Evolutionary conservation across 805 yeast species (phyloP), one percentile per base, ranked within the genome.

Genomic region (Yamadazyma endophytica): DNA sequence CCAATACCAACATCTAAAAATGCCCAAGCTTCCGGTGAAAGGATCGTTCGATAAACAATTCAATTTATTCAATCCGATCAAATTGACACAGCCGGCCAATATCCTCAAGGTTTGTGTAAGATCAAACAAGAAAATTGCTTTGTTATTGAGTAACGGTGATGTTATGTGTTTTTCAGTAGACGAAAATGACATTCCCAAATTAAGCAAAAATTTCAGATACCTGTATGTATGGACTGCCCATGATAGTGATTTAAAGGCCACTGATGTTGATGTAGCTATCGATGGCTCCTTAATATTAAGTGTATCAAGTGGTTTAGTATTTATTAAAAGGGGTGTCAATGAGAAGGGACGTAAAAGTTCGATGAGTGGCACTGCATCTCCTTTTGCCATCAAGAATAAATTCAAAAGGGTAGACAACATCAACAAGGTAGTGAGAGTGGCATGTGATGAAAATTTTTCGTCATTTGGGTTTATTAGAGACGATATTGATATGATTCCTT

Each of bases 211-310:
- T 21, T 50, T 75, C 9, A 77, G 69, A 26, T 77, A 73, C 42
- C 40, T 51, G 1, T 52, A 58, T 1, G 57, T 73, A n/a, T 84
- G 92, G 90, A 67, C 58, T 19, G 84, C 89, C 1, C 65, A 73
- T 33, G 74, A 73, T 29, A 51, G 56, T 8, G 79, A 75, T 43
- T 58, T 75, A 68, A 64, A 61, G 33, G 86, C 76, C 28, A 61
- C 59, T 4, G 95, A 86, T 55, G 70, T 83, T 19, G 90, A 79
- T 46, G 67, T 80, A 26, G 73, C 82, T 2, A 61, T 57, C 12
- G 83, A 80, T 46, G 94, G 94, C 0, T 76, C 84, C 0, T 52
- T 85, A 2, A 61, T 88, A 1, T 50, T 89, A 1, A 73, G 82
- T 40, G 81, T 92, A 0, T 53, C 63, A 13, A 76, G 77, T 29